phyloP scores from a whole-genome alignment of 805 yeast species.

The Wickerhamomyces bisporus region DNA sequence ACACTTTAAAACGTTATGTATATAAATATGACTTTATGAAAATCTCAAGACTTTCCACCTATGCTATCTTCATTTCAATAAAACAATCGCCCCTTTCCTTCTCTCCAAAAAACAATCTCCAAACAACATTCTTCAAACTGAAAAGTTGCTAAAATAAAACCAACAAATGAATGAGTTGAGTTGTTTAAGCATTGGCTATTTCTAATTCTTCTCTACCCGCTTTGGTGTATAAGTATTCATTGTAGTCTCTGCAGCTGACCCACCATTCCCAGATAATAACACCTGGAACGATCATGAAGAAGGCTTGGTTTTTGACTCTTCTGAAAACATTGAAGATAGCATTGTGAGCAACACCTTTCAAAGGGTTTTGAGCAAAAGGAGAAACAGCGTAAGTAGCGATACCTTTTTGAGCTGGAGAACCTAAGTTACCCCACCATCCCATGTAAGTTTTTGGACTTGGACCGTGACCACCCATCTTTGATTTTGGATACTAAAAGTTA shows the following conservation, averaged over 20 bases:
- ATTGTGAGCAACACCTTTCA: constrained; percentile 79
- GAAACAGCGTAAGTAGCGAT: constrained; percentile 86
- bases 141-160: background rate
- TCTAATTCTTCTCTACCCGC: constrained; percentile 95
- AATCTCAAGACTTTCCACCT: background rate
- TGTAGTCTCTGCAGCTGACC: constrained; percentile 83
- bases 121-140: background rate
- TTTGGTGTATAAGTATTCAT: constrained; percentile 92
- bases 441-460: constrained; percentile 71
- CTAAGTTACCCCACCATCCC: constrained; percentile 98
- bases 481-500: background rate
- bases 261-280: constrained; percentile 80
- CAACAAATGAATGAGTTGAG: background rate
- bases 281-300: constrained; percentile 75
- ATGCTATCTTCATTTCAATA: background rate
- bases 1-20: background rate
- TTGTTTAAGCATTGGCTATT: constrained; percentile 40
- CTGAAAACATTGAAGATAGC: constrained; percentile 92
- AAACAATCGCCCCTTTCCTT: background rate
- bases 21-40: background rate
- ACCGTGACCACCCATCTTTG: constrained; percentile 51
- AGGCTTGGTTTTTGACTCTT: constrained; percentile 82
- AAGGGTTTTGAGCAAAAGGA: constrained; percentile 89
- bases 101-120: background rate
- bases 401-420: constrained; percentile 83